phyloP scores from a whole-genome alignment of 371 early-diverging fungal species.

The Mortierella sp. region DNA sequence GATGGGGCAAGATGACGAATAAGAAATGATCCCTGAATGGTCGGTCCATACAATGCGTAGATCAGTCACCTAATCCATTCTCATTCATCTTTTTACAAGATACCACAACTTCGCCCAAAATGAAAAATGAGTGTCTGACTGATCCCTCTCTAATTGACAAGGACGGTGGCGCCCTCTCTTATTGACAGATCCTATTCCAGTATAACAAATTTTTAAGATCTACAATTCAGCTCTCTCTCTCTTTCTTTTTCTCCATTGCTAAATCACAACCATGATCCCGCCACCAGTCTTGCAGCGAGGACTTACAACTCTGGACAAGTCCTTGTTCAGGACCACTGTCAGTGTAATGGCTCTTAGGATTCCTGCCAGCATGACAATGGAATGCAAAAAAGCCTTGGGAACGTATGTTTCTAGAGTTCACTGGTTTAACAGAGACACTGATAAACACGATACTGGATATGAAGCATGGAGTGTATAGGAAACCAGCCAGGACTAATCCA shows the following conservation, averaged over 20 bases:
- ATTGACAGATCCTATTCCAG: neutral
- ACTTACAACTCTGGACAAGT: slow-evolving; percentile 69
- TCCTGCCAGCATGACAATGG: slow-evolving; percentile 69
- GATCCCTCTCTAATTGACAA: slow-evolving; percentile 14
- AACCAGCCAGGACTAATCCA: neutral
- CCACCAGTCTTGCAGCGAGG: slow-evolving; percentile 62
- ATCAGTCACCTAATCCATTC: neutral
- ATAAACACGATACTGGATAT: neutral
- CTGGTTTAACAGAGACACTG: neutral
- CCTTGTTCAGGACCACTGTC: slow-evolving; percentile 69
- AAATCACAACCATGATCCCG: slow-evolving; percentile 38
- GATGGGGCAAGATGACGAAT: no score
- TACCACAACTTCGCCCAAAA: slow-evolving; percentile 4
- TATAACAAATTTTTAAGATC: neutral
- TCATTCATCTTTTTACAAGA: neutral
- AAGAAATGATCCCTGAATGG: neutral
- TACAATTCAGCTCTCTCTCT: neutral
- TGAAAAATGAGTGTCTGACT: no score
- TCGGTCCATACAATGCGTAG: neutral
- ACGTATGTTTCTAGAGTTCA: slow-evolving; percentile 49
- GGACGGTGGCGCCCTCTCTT: slow-evolving; percentile 4
- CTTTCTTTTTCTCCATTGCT: neutral
- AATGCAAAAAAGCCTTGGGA: slow-evolving; percentile 64
- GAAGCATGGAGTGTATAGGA: neutral
- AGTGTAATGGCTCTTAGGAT: slow-evolving; percentile 74